These are phyloP conservation scores for Orbilia blumenaviensis DNA, from an alignment of 2,329 filamentous ascomycete genomes.

Conservation along the genomic window DNA sequence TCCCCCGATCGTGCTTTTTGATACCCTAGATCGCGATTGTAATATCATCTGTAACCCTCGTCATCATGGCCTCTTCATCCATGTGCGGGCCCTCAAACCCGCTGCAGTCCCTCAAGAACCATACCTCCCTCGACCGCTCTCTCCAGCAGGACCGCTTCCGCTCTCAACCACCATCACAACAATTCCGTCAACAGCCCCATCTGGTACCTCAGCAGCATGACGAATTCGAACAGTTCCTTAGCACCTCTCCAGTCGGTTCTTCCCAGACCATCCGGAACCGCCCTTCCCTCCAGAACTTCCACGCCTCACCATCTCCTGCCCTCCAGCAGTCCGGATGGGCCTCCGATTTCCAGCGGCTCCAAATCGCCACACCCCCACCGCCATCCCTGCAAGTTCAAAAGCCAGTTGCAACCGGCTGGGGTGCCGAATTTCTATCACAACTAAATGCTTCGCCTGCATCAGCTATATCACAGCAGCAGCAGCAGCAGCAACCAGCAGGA, in stretches of 20 bases:
- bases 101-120: constrained; percentile 76
- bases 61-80: constrained; percentile 54
- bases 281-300: constrained; percentile 31
- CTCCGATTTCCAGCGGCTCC: constrained; percentile 65
- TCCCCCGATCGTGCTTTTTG: too few species aligned
- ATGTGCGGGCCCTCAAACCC: constrained; percentile 79
- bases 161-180: constrained; percentile 67
- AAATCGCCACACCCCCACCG: constrained; percentile 58
- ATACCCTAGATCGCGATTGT: too few species aligned
- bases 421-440: constrained; percentile 55
- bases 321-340: constrained; percentile 59
- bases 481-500: too few species aligned
- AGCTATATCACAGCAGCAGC: constrained; percentile 10
- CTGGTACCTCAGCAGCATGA: constrained; percentile 68
- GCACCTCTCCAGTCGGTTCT: constrained; percentile 59
- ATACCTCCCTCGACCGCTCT: constrained; percentile 73
- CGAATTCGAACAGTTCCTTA: constrained; percentile 73
- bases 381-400: neutral
- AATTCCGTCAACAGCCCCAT: constrained; percentile 70
- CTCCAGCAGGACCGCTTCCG: constrained; percentile 76
- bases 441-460: constrained; percentile 58
- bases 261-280: constrained; percentile 56
- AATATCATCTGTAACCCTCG: too few species aligned
- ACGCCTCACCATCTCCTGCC: constrained; percentile 55
- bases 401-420: constrained; percentile 22